Evolutionary conservation across 768 basidiomycete genomes (phyloP).

Genomic region (Multifurca ochricompacta): DNA sequence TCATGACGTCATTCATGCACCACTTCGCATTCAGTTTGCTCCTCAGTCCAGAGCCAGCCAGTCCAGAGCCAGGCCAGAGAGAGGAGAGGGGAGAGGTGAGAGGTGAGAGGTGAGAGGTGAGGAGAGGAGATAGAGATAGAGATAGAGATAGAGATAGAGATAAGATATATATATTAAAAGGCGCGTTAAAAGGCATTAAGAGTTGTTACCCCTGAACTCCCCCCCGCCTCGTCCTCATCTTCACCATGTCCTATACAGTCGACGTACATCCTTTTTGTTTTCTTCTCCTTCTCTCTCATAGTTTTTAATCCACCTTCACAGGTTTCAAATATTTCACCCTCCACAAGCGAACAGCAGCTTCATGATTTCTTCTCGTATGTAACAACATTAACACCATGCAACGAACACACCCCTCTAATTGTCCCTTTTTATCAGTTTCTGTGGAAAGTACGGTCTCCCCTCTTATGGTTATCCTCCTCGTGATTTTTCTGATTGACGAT

Average conservation of each 20-base stretch:
- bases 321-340: slow-evolving; percentile 65
- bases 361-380: slow-evolving; percentile 76
- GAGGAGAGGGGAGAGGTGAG: not conserved
- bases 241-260: slow-evolving; percentile 8
- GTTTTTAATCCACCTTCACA: slow-evolving; percentile 24
- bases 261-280: slow-evolving; percentile 1
- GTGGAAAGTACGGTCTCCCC: slow-evolving; percentile 58
- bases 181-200: no score
- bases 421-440: slow-evolving; percentile 48
- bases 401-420: not conserved
- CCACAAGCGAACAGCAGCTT: slow-evolving; percentile 60
- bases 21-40: no score
- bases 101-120: not conserved
- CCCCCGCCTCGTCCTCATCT: not conserved
- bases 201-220: not conserved
- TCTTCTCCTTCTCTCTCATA: no score
- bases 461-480: not conserved
- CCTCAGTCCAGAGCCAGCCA: no score
- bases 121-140: no score
- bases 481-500: slow-evolving; percentile 11
- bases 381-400: not conserved
- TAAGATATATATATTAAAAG: no score
- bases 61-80: no score
- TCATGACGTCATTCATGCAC: no score
- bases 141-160: no score